Conservation (phyloP, 225 moss, liverwort and hornwort genomes). For the Sphagnum tenellum region DNA sequence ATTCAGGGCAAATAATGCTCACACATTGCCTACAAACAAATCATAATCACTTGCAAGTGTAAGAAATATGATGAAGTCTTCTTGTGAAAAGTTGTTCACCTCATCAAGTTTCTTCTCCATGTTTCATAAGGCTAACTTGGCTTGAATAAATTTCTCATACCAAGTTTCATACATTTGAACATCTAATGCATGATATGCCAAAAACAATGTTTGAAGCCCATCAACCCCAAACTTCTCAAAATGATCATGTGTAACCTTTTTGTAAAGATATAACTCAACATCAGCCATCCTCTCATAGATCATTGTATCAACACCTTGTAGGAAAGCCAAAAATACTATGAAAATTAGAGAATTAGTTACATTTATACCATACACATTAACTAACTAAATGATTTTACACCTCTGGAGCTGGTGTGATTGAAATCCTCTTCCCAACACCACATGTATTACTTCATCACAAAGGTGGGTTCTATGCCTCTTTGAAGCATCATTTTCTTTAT, state of each 20-base stretch:
- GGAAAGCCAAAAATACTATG: too few species aligned
- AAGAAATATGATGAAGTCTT: neutral
- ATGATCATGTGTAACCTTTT: constrained; percentile 72
- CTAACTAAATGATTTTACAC: too few species aligned
- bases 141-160: constrained; percentile 85
- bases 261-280: constrained; percentile 47
- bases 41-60: too few species aligned
- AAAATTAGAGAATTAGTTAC: neutral
- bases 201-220: constrained; percentile 79
- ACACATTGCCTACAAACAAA: too few species aligned
- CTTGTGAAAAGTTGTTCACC: constrained; percentile 15
- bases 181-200: constrained; percentile 65
- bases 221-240: constrained; percentile 90
- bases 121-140: constrained; percentile 76
- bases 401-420: too few species aligned
- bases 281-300: constrained; percentile 88
- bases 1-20: neutral
- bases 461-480: too few species aligned
- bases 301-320: constrained; percentile 82
- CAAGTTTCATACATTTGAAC: constrained; percentile 59
- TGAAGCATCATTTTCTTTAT: too few species aligned
- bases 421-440: too few species aligned
- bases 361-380: neutral
- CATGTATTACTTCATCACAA: too few species aligned
- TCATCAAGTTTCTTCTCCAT: constrained; percentile 91